Percentiles rank a stretch among this genome's conserved stretches.
phyloP scores from a whole-genome alignment of 139 green algal genomes.

The Chlorella sp. region DNA sequence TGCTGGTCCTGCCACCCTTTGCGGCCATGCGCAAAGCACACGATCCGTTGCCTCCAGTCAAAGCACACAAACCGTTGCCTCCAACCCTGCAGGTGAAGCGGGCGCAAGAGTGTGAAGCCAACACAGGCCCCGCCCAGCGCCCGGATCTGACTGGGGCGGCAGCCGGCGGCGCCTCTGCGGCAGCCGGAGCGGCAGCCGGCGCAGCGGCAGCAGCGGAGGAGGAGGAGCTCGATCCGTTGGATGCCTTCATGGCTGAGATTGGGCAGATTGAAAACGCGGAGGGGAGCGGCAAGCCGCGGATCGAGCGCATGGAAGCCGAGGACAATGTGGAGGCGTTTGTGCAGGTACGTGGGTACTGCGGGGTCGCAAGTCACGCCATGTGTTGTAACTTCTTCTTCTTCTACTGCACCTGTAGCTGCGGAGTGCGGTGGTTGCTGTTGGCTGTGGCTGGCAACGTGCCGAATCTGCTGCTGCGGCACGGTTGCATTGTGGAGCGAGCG shows the following conservation, averaged over 20 bases:
- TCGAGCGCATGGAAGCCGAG: slow-evolving; percentile 43
- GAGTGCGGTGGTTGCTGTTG: no score
- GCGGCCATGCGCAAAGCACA: no score
- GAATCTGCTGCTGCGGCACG: no score
- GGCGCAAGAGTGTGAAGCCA: slow-evolving; percentile 70
- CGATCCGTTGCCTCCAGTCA: no score
- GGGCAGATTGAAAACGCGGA: slow-evolving; percentile 49
- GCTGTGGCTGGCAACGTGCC: no score
- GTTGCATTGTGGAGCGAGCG: no score
- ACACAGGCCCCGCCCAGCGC: slow-evolving; percentile 62
- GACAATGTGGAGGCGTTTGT: slow-evolving; percentile 59
- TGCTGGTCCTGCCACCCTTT: no score
- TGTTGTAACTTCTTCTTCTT: no score
- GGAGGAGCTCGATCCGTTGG: slow-evolving; percentile 74
- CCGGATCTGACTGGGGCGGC: background rate
- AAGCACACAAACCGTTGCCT: no score
- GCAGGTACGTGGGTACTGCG: background rate
- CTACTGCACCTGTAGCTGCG: no score
- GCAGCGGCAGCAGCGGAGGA: background rate
- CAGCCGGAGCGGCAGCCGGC: background rate
- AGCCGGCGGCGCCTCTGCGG: background rate
- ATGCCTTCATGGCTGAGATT: slow-evolving; percentile 88
- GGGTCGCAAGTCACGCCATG: no score
- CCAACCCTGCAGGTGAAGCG: slow-evolving; percentile 55
- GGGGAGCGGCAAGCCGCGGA: slow-evolving; percentile 1